Percentiles rank a stretch among this genome's conserved stretches.
These are phyloP conservation scores for Lecanoromycetidae sp. DNA, from an alignment of 2,329 filamentous ascomycete species.

Conservation along the genomic window DNA sequence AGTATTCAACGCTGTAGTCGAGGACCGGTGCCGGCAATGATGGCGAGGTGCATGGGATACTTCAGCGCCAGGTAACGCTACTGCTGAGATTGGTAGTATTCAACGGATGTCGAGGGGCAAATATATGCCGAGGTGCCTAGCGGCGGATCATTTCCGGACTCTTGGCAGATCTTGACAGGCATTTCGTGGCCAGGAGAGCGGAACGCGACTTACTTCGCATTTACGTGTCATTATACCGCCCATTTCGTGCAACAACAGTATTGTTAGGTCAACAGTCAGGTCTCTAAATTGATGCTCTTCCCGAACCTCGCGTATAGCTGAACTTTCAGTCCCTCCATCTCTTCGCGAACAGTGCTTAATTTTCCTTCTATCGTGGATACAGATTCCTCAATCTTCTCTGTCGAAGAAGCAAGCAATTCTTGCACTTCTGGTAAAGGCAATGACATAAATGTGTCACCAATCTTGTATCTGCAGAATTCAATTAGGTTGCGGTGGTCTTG, in stretches of 20 bases:
- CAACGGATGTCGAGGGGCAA: no score
- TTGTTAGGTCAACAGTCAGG: slow-evolving; percentile 32
- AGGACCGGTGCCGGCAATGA: not conserved
- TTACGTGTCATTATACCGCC: not conserved
- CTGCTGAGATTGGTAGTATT: not conserved
- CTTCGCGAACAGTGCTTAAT: slow-evolving; percentile 61
- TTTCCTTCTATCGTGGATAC: slow-evolving; percentile 66
- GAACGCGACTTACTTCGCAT: no score
- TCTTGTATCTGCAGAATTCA: slow-evolving; percentile 89
- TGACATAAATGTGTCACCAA: slow-evolving; percentile 90
- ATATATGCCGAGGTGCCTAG: not conserved
- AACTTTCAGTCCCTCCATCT: slow-evolving; percentile 84
- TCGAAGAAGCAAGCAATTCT: slow-evolving; percentile 63
- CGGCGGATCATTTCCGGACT: not conserved
- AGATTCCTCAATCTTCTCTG: slow-evolving; percentile 62
- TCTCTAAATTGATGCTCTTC: slow-evolving; percentile 92
- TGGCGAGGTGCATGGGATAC: no score
- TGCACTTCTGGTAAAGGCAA: slow-evolving; percentile 75
- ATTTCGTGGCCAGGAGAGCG: not conserved
- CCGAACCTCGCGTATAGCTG: slow-evolving; percentile 90
- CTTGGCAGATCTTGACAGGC: not conserved
- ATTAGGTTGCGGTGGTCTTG: not conserved
- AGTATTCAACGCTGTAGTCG: not conserved
- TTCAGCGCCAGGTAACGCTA: no score
- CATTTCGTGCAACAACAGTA: not conserved